phyloP scores from a whole-genome alignment of 768 basidiomycete species.

The Suillus subluteus region DNA sequence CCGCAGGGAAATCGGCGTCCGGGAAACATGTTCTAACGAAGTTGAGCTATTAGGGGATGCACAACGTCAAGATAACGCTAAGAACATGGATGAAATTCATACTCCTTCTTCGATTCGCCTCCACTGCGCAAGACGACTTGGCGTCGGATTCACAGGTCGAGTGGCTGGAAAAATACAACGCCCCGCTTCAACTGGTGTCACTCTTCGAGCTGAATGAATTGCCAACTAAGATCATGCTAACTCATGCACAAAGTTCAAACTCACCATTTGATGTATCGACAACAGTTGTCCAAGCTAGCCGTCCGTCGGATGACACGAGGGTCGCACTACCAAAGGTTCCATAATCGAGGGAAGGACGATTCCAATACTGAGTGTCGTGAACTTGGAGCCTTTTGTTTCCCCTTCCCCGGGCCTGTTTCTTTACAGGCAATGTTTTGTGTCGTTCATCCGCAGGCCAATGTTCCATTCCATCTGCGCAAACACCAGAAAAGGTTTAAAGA shows the following conservation, averaged over 20 bases:
- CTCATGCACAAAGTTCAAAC: conserved; percentile 7
- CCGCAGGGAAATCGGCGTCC: conserved; percentile 73
- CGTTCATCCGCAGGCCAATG: conserved; percentile 66
- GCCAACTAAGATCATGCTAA: conserved; percentile 11
- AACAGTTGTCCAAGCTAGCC: conserved; percentile 57
- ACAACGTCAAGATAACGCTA: conserved; percentile 5
- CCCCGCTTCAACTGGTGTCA: conserved; percentile 35
- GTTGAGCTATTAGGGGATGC: conserved; percentile 51
- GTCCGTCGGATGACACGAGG: conserved; percentile 47
- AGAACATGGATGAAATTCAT: conserved; percentile 7
- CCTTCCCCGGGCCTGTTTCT: conserved; percentile 17
- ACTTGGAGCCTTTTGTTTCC: conserved; percentile 37
- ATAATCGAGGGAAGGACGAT: conserved; percentile 58
- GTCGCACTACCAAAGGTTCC: conserved; percentile 61
- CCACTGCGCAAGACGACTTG: conserved; percentile 32
- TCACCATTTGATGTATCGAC: conserved; percentile 33
- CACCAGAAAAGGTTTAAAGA: conserved; percentile 1
- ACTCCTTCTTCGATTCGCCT: conserved; percentile 73
- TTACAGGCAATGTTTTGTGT: conserved; percentile 23
- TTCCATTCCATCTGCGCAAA: conserved; percentile 70
- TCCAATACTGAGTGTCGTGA: conserved; percentile 31
- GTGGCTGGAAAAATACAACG: conserved; percentile 63
- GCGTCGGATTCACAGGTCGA: conserved; percentile 34
- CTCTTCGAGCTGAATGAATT: conserved; percentile 31
- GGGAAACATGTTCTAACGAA: conserved; percentile 74